phyloP scores from a whole-genome alignment of 2,329 filamentous ascomycete species.

The Nigrograna mackinnonii region DNA sequence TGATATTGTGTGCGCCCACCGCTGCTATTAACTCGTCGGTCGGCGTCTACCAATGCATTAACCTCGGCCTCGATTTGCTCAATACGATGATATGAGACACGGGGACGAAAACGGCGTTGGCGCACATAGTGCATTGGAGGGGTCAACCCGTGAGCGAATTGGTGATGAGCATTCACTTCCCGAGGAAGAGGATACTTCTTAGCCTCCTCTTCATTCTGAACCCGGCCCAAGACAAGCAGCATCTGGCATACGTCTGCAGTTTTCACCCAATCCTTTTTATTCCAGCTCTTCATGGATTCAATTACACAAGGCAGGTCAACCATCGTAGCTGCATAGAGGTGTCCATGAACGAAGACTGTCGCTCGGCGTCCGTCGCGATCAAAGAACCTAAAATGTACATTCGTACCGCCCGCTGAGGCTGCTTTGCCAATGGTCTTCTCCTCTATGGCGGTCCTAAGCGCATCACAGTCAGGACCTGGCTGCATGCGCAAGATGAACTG shows the following conservation, averaged over 20 bases:
- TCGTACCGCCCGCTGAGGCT: constrained; percentile 67
- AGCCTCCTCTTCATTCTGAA: constrained; percentile 59
- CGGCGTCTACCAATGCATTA: constrained; percentile 71
- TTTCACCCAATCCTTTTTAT: constrained; percentile 84
- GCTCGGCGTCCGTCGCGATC: constrained; percentile 74
- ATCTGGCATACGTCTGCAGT: constrained; percentile 88
- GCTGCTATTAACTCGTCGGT: constrained; percentile 57
- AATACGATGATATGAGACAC: constrained; percentile 80
- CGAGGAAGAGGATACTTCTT: constrained; percentile 64
- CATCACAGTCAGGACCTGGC: constrained; percentile 83
- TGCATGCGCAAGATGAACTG: constrained; percentile 88
- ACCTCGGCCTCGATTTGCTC: constrained; percentile 83
- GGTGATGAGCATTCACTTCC: constrained; percentile 70
- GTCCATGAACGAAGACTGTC: constrained; percentile 69
- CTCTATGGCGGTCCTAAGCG: constrained; percentile 74
- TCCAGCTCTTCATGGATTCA: constrained; percentile 93
- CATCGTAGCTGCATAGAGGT: constrained; percentile 75
- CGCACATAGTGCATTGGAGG: constrained; percentile 86
- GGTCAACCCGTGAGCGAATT: constrained; percentile 83
- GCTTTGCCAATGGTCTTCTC: constrained; percentile 76
- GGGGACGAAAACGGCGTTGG: constrained; percentile 81
- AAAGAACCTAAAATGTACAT: constrained; percentile 81
- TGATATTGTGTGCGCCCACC: constrained; percentile 63
- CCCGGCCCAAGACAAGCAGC: constrained; percentile 74
- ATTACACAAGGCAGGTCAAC: constrained; percentile 86